A percentile compares a stretch with the other conserved stretches of the same genome.
Evolutionary conservation across 345 rosid genomes (phyloP).

Genomic region (Physaria fendleri): DNA sequence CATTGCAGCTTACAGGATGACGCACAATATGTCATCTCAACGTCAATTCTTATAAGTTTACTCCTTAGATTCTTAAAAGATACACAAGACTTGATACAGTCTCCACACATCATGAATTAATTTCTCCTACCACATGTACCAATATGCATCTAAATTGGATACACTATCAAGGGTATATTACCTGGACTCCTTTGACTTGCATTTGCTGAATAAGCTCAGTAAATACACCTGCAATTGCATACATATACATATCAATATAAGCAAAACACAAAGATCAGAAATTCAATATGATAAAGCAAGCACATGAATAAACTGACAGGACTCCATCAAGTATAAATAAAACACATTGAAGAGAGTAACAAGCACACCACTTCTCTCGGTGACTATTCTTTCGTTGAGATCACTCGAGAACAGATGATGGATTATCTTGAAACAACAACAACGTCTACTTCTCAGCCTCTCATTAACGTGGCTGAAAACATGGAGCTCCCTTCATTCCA

Average conservation of each 20-base stretch:
- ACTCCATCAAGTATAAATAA: not conserved
- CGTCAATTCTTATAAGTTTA: not conserved
- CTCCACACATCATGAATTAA: not conserved
- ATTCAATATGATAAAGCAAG: not conserved
- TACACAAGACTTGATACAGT: not conserved
- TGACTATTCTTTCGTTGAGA: no score
- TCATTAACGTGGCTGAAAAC: no score
- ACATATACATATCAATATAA: not conserved
- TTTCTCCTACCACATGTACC: not conserved
- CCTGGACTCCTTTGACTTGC: conserved; percentile 98
- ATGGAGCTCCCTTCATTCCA: no score
- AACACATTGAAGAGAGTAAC: not conserved
- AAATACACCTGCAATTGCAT: conserved; percentile 67
- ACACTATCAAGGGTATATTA: conserved; percentile 14
- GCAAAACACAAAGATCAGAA: not conserved
- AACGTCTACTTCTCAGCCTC: no score
- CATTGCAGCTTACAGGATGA: not conserved
- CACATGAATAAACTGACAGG: not conserved
- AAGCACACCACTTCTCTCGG: no score
- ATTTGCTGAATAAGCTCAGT: conserved; percentile 97
- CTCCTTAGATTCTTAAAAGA: not conserved
- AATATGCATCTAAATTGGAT: not conserved
- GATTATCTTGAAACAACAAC: no score
- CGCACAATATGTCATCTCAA: not conserved
- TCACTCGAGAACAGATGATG: no score